phyloP scores from a whole-genome alignment of 495 filamentous ascomycete genomes.

The Aspergillus sclerotiicarbonarius region DNA sequence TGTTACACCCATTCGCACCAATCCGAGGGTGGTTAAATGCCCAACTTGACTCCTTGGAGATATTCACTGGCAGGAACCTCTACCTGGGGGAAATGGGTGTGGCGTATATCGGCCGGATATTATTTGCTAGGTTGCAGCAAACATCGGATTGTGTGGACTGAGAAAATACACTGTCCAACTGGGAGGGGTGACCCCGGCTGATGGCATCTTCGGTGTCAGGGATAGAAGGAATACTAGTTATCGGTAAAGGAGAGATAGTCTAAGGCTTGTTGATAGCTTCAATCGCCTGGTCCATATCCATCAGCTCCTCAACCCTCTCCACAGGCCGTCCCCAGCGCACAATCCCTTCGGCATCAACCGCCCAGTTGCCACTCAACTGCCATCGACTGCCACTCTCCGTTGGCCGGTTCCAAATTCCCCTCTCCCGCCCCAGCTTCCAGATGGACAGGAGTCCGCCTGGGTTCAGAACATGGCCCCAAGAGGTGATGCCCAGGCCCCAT shows the following conservation, averaged over 20 bases:
- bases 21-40: not conserved
- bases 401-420: conserved; percentile 10
- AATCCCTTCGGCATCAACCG: conserved; percentile 8
- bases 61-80: not conserved
- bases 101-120: no score
- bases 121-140: no score
- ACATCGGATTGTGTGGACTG: no score
- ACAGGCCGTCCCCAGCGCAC: conserved; percentile 5
- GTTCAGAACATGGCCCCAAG: conserved; percentile 16
- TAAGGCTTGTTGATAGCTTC: no score
- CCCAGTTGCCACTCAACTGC: conserved; percentile 11
- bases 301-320: not conserved
- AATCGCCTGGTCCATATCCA: not conserved
- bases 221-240: no score
- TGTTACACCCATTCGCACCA: not conserved
- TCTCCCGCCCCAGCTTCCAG: not conserved
- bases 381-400: conserved; percentile 15
- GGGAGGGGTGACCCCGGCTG: no score
- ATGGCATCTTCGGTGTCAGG: no score
- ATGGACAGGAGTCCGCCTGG: conserved; percentile 1
- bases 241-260: no score
- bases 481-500: conserved; percentile 17
- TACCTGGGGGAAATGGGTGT: no score
- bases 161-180: no score
- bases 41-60: no score